Percentiles rank a stretch among this genome's conserved stretches.
These are phyloP conservation scores for Celoporthe dispersa DNA, from an alignment of 2,329 filamentous ascomycete genomes.

Conservation along the genomic window DNA sequence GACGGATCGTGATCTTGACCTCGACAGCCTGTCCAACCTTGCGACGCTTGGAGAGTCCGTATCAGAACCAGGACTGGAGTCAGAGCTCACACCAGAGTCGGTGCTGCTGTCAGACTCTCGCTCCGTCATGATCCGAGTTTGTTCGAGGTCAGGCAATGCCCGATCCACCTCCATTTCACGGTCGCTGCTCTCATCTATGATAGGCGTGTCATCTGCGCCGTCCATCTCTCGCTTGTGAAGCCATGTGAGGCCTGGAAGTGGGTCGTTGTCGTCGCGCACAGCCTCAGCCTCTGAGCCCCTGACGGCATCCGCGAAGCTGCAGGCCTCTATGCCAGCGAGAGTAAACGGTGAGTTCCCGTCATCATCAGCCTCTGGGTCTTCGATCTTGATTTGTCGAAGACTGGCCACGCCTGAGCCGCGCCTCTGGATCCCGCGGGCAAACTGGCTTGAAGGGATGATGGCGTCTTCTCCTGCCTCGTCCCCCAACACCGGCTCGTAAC, in stretches of 20 bases:
- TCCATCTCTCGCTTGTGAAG: conserved; percentile 22
- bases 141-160: conserved; percentile 9
- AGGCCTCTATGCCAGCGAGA: not conserved
- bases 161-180: not conserved
- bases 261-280: not conserved
- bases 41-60: conserved; percentile 19
- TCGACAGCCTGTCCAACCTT: conserved; percentile 14
- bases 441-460: conserved; percentile 1
- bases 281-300: not conserved
- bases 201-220: conserved; percentile 5
- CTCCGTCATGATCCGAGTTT: conserved; percentile 11
- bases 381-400: not conserved
- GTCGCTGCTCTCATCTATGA: not conserved
- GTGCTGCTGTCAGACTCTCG: not conserved
- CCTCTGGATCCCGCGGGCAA: not conserved
- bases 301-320: conserved; percentile 10
- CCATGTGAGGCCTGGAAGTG: conserved; percentile 13
- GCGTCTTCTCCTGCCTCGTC: conserved; percentile 2
- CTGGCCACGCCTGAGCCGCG: not conserved
- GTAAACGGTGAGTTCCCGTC: not conserved
- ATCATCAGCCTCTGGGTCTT: not conserved
- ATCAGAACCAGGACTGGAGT: not conserved
- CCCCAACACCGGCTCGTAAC: not conserved
- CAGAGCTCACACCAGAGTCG: not conserved
- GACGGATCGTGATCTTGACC: conserved; percentile 28